These are phyloP conservation scores for Magnaporthiopsis rhizophila DNA, from an alignment of 2,329 filamentous ascomycete genomes.

Conservation along the genomic window DNA sequence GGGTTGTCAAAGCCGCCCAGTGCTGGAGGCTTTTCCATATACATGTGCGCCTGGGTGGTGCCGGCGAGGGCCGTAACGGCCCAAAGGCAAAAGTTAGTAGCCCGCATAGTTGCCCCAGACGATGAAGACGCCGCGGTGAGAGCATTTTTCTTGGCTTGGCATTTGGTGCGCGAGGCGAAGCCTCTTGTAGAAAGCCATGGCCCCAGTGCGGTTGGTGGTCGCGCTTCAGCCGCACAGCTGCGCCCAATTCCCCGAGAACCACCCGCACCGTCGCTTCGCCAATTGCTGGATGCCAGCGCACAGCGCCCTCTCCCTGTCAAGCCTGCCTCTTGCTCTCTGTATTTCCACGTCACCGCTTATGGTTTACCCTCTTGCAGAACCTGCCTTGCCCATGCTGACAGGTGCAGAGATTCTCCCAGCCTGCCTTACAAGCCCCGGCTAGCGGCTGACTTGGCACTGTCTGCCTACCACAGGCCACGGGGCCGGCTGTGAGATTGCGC, in stretches of 20 bases:
- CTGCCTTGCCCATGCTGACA: background rate
- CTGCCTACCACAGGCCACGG: background rate
- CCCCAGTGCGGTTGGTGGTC: background rate
- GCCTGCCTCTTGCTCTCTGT: background rate
- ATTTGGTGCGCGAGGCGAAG: background rate
- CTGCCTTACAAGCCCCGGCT: background rate
- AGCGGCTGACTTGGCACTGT: background rate
- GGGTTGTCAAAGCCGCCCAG: slow-evolving; percentile 45
- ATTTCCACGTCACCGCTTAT: background rate
- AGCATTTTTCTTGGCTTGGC: background rate
- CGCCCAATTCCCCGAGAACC: background rate
- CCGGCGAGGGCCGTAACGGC: slow-evolving; percentile 16
- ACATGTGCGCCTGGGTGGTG: slow-evolving; percentile 45
- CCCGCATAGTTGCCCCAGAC: background rate
- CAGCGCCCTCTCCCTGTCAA: background rate
- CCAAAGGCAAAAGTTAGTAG: background rate
- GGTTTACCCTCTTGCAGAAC: background rate
- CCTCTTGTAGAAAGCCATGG: background rate
- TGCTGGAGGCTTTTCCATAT: slow-evolving; percentile 43
- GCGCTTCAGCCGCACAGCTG: background rate
- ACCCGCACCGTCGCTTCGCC: too few relatives aligned
- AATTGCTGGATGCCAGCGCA: background rate
- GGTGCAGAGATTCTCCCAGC: background rate
- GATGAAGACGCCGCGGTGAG: background rate
- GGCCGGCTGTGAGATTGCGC: background rate